Percentiles rank a stretch among this genome's conserved stretches.
Evolutionary conservation across 768 basidiomycete genomes (phyloP).

Genomic region (Lactarius psammicola): DNA sequence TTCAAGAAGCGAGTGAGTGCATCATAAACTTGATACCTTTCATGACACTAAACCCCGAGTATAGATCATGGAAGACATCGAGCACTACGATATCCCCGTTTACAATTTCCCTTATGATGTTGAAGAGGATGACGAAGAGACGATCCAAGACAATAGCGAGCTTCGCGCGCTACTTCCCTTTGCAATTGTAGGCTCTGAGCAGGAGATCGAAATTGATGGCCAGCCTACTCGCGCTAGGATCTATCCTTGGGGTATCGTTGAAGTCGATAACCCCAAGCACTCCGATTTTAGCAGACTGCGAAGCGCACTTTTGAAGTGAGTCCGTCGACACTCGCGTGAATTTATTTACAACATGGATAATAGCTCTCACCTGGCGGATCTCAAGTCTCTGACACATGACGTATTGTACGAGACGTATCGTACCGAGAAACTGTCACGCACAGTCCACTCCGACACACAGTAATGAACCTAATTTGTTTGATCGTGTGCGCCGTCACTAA

Average conservation of each 20-base stretch:
- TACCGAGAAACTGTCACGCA: slow-evolving; percentile 93
- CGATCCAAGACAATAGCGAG: slow-evolving; percentile 95
- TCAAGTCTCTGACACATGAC: slow-evolving; percentile 93
- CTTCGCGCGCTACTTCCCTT: slow-evolving; percentile 92
- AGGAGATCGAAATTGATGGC: slow-evolving; percentile 92
- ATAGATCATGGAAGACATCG: slow-evolving; percentile 99
- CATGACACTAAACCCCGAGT: slow-evolving; percentile 10
- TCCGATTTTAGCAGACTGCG: slow-evolving; percentile 96
- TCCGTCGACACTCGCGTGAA: slow-evolving; percentile 16
- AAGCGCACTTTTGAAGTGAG: slow-evolving; percentile 86
- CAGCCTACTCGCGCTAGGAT: slow-evolving; percentile 88
- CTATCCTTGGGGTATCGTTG: slow-evolving; percentile 98
- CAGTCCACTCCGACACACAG: slow-evolving; percentile 78
- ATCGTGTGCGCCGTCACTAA: slow-evolving; percentile 28
- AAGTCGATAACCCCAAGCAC: slow-evolving; percentile 99
- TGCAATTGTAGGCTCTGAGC: slow-evolving; percentile 95
- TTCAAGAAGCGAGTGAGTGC: slow-evolving; percentile 88
- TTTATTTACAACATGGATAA: slow-evolving; percentile 13
- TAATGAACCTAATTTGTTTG: slow-evolving; percentile 37
- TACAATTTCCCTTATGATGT: slow-evolving; percentile 99
- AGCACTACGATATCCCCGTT: slow-evolving; percentile 95
- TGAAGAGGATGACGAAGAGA: slow-evolving; percentile 99
- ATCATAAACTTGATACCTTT: background rate
- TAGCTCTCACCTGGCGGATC: slow-evolving; percentile 91
- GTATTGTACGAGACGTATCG: slow-evolving; percentile 95